Conservation (phyloP, 148 eudicot genomes). For the Camellia sinensis region DNA sequence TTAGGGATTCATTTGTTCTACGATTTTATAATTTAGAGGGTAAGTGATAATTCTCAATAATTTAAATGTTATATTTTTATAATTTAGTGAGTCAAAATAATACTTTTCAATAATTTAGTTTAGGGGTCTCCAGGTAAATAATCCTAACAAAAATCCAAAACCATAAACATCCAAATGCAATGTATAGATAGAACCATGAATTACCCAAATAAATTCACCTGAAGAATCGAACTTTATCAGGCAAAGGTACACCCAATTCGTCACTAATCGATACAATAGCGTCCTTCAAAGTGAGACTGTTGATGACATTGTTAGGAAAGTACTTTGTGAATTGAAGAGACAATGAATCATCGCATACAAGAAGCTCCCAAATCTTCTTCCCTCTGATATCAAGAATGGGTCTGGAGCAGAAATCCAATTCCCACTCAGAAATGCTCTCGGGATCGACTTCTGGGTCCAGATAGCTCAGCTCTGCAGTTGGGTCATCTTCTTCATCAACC, state of each 20-base stretch:
- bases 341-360: constrained; percentile 73
- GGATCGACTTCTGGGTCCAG: constrained; percentile 77
- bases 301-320: too few relatives aligned
- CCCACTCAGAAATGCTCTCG: constrained; percentile 70
- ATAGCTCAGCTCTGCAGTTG: constrained; percentile 73
- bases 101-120: constrained; percentile 16
- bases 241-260: too few relatives aligned
- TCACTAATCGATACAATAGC: too few relatives aligned
- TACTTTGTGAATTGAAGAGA: constrained; percentile 51
- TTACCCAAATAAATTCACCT: too few relatives aligned
- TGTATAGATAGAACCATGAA: too few relatives aligned
- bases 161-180: constrained; percentile 48
- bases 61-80: too few relatives aligned
- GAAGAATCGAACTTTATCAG: too few relatives aligned
- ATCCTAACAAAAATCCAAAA: constrained; percentile 19
- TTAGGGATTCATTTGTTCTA: too few relatives aligned
- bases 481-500: constrained; percentile 55
- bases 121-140: neutral
- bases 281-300: too few relatives aligned
- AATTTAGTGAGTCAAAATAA: too few relatives aligned
- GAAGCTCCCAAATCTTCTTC: constrained; percentile 95
- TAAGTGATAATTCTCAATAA: too few relatives aligned
- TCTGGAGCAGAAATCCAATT: constrained; percentile 90
- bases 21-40: too few relatives aligned
- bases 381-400: constrained; percentile 94